Base-by-base conservation (phyloP, 1,139 yeast genomes). In the Yamadazyma dushanensis region DNA sequence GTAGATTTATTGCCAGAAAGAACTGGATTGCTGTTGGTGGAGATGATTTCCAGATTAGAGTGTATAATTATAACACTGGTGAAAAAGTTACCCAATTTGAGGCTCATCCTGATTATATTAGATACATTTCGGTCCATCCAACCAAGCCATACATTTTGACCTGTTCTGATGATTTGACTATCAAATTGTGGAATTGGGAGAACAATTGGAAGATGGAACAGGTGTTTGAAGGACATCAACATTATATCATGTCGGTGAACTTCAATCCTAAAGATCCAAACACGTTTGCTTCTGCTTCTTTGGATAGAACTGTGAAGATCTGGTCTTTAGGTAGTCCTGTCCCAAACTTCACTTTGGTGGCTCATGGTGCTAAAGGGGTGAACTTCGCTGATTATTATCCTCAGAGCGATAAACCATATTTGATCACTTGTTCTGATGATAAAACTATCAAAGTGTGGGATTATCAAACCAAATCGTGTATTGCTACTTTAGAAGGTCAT, bases 171-270 rank as follows among this genome's bases (percentile, higher is more conserved):
- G 98, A 92, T 61, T 79, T 86, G 69, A 78, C 95, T 28, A 78
- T 94, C 57, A 89, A 83, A 63, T 73, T 90, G 58, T 92, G 98
- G 97, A 89, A 94, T 63, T 92, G 97, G 97, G 97, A 92, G 36
- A 78, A 80, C 57, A 78, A 77, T 56, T 94, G 98, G 98, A 79
- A 78, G 51, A 67, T 84, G 52, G 92, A 88, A 58, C 97, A 87
- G 61, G 79, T 83, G 25, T 94, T 86, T 59, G 96, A 88, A 62
- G 97, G 98, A 40, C 99, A 92, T 61, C 88, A 82, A 58, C 97
- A 92, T 63, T 92, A 85, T 63, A 92, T 92, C 39, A 90, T 92
- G 97, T 79, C 89, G 43, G 80, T 92, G 37, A 89, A 92, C 35
- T 88, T 92, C 70, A 94, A 92, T 63, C 97, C 98, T 40, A 92